Percentiles rank a stretch among this genome's conserved stretches.
Evolutionary conservation across 2,329 filamentous ascomycete species (phyloP).

Genomic region (Exophiala viscosa): DNA sequence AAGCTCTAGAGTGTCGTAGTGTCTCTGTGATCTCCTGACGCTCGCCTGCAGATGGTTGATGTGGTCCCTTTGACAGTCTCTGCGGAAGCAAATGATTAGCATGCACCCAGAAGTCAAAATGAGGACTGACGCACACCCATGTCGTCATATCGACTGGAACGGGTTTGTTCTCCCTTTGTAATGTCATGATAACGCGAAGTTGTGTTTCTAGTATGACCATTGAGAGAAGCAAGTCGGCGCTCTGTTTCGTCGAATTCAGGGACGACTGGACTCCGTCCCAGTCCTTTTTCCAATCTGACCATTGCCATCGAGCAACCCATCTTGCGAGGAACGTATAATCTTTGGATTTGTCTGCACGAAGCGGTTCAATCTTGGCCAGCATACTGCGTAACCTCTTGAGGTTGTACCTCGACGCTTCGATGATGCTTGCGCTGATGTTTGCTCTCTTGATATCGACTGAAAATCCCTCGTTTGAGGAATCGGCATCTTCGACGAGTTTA

Average conservation of each 20-base stretch:
- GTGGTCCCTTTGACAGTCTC: not conserved
- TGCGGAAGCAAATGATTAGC: not conserved
- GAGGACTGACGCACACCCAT: not conserved
- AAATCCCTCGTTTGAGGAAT: not conserved
- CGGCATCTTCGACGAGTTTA: not conserved
- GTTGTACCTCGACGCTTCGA: not conserved
- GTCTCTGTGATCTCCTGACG: not conserved
- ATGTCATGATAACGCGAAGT: not conserved
- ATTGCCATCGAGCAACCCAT: not conserved
- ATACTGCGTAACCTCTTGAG: not conserved
- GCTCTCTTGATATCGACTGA: not conserved
- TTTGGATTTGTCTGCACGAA: not conserved
- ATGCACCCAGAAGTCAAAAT: not conserved
- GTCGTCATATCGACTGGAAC: not conserved
- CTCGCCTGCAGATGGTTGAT: not conserved
- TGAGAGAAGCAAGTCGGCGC: not conserved
- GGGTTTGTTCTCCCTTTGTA: not conserved
- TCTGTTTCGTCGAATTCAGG: not conserved
- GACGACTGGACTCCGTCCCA: not conserved
- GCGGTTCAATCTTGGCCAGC: not conserved
- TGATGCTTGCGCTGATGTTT: not conserved
- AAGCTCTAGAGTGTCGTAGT: not conserved
- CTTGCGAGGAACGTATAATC: not conserved
- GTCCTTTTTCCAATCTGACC: not conserved
- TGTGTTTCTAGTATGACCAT: not conserved